These are phyloP conservation scores for Theileria parva DNA, from an alignment of 169 alveolate species.

Conservation along the genomic window DNA sequence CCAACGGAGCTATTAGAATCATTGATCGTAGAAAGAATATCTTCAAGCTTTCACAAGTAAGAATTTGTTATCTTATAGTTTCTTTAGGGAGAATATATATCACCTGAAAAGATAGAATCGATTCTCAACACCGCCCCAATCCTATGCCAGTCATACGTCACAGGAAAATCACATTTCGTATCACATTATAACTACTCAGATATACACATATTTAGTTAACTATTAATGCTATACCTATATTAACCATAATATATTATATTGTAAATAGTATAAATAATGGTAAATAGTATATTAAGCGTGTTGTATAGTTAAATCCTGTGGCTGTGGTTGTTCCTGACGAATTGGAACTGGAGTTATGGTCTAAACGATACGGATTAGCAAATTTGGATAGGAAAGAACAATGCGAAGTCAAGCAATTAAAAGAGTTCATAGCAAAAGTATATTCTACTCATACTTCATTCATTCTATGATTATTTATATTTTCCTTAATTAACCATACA, in stretches of 20 bases:
- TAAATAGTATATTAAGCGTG: background rate
- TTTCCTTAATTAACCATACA: background rate
- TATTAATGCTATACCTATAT: background rate
- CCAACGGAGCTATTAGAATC: conserved; percentile 85
- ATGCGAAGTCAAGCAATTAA: conserved; percentile 25
- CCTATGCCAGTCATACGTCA: conserved; percentile 74
- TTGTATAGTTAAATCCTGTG: conserved; percentile 49
- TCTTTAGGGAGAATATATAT: conserved; percentile 90
- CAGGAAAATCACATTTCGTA: conserved; percentile 73
- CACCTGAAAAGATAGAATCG: conserved; percentile 91
- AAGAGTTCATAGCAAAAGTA: conserved; percentile 22
- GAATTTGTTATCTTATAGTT: background rate
- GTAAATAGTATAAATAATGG: conserved; percentile 49
- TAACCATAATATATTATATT: background rate
- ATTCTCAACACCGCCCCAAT: conserved; percentile 66
- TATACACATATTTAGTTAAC: conserved; percentile 16
- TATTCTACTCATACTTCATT: background rate
- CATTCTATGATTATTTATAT: no score
- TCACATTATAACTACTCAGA: conserved; percentile 16
- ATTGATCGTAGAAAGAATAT: conserved; percentile 93
- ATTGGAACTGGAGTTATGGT: conserved; percentile 53
- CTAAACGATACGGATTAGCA: conserved; percentile 7
- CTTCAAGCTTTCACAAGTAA: conserved; percentile 87
- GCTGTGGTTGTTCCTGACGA: conserved; percentile 68
- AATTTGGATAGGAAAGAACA: conserved; percentile 30